Base-by-base conservation (phyloP, 805 yeast species). In the Metschnikowia borealis region DNA sequence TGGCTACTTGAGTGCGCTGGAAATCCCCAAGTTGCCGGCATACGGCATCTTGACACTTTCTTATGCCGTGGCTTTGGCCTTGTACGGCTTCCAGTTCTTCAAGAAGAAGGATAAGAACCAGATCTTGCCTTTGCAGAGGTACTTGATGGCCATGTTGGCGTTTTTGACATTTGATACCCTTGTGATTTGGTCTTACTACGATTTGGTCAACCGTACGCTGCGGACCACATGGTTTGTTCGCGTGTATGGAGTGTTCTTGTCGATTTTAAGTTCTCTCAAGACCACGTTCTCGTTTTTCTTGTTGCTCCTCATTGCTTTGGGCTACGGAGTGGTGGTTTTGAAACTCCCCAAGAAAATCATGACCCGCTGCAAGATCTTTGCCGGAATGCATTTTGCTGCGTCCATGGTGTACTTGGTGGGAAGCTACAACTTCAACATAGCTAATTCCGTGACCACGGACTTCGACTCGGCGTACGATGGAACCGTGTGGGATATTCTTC, bases 241-340 rank as follows among this genome's bases (percentile, higher is more conserved):
- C 38, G 62, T 66, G 47, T 88, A 90, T 69, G 79, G 89, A 78
- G 82, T 82, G 7, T 80, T 92, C 62, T 79, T 92, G 46, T 84
- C 97, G 2, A 65, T 89, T 32, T 70, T 92, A 65, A 88, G 89
- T 64, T 82, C 96, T 1, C 81, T 82, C 58, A 87, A 94, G 62
- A 79, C 89, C 47, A 84, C 97, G 0, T 88, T 89, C 65, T 87
- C 97, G 6, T 86, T 92, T 69, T 94, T 92, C 71, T 71, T 94
- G 60, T 74, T 94, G 49, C 74, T 92, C 56, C 85, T 89, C 60
- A 92, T 94, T 49, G 79, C 95, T 13, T 74, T 91, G 57, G 99
- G 99, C 38, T 94, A 91, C 69, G 97, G 98, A 54, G 90, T 94
- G 44, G 98, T 94, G 45, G 83, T 81, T 62, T 90, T 96, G 42